Evolutionary conservation across 164 flowering plant species (phyloP).

Genomic region (Warburgia ugandensis): DNA sequence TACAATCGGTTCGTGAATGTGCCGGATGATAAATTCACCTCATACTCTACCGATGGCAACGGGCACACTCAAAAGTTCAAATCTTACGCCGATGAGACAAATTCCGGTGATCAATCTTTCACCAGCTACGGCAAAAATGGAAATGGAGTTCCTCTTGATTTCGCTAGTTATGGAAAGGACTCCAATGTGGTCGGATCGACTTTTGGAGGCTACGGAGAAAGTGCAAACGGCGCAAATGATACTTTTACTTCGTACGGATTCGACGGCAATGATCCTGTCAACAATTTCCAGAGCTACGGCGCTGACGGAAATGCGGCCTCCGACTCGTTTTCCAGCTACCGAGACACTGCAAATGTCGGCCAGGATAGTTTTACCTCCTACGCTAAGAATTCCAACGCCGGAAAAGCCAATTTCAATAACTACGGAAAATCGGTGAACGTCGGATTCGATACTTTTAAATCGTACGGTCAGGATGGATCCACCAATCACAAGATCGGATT

Average conservation of each 20-base stretch:
- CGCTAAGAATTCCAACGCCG: conserved; percentile 42
- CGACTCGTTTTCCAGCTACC: conserved; percentile 44
- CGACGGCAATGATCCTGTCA: conserved; percentile 50
- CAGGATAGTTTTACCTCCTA: conserved; percentile 64
- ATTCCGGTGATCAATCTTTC: conserved; percentile 52
- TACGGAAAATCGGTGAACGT: conserved; percentile 68
- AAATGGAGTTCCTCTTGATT: conserved; percentile 34
- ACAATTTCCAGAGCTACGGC: conserved; percentile 55
- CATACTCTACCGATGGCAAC: conserved; percentile 38
- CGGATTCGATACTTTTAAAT: conserved; percentile 57
- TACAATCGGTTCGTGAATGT: conserved; percentile 49
- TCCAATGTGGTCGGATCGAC: conserved; percentile 49
- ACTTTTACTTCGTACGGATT: conserved; percentile 44
- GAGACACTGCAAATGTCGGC: conserved; percentile 65
- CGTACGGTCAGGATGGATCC: conserved; percentile 48
- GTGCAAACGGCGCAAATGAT: conserved; percentile 48
- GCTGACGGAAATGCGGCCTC: conserved; percentile 31
- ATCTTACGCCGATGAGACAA: conserved; percentile 42
- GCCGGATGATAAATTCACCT: conserved; percentile 48
- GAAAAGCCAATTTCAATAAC: conserved; percentile 36
- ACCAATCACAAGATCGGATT: conserved; percentile 30
- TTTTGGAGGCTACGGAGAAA: conserved; percentile 48
- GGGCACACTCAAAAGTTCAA: conserved; percentile 30
- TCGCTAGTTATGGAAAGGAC: conserved; percentile 36
- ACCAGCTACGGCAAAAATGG: conserved; percentile 53